A percentile compares a stretch with the other conserved stretches of the same genome.
Evolutionary conservation across 441 rosid genomes (phyloP).

Genomic region (Pelargonium fulgidum): DNA sequence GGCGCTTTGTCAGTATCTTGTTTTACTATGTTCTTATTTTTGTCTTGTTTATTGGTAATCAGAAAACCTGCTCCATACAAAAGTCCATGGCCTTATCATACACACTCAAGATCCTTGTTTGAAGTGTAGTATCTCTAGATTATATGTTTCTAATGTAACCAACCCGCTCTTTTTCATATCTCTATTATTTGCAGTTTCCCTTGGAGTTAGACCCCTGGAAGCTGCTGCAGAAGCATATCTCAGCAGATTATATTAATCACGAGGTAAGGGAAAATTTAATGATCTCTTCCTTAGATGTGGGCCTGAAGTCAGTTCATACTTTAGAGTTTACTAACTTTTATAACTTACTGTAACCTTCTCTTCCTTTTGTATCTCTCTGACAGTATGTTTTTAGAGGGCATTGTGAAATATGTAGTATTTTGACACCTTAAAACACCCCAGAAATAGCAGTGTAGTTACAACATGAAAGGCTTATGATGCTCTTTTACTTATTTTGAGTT

Average conservation of each 20-base stretch:
- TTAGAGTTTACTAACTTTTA: constrained; percentile 6
- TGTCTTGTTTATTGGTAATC: not conserved
- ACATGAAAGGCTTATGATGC: not conserved
- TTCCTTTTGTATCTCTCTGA: not conserved
- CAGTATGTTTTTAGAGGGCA: not conserved
- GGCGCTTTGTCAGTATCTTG: not conserved
- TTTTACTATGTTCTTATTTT: not conserved
- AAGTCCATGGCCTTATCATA: constrained; percentile 4
- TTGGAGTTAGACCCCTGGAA: constrained; percentile 87
- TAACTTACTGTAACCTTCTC: not conserved
- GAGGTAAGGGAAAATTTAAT: constrained; percentile 49
- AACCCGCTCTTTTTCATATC: constrained; percentile 9
- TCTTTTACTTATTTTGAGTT: not conserved
- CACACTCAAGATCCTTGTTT: constrained; percentile 2
- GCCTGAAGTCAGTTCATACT: constrained; percentile 10
- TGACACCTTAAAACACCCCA: not conserved
- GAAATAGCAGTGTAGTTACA: not conserved
- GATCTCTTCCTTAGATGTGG: constrained; percentile 14
- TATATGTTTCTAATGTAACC: constrained; percentile 18
- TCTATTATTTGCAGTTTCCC: constrained; percentile 56
- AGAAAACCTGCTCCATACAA: not conserved
- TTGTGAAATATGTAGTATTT: not conserved
- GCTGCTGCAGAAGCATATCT: constrained; percentile 67
- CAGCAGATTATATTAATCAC: constrained; percentile 68
- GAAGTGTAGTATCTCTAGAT: constrained; percentile 13